Evolutionary conservation across 371 early-diverging fungal species (phyloP).

Genomic region (Lichtheimia ornata): DNA sequence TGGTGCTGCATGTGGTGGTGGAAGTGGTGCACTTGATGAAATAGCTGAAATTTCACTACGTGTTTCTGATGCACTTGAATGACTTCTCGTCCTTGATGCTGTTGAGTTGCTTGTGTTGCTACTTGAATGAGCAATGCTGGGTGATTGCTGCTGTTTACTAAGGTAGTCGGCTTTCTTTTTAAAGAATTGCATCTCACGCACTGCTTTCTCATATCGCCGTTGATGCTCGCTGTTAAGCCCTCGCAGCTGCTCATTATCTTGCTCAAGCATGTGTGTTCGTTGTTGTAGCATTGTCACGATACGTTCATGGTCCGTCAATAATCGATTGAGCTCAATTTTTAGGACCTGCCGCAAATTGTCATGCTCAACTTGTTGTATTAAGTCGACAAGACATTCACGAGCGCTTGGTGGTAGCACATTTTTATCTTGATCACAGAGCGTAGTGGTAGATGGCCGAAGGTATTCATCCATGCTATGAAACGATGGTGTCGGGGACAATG

Average conservation of each 20-base stretch:
- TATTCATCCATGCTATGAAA: constrained; percentile 13
- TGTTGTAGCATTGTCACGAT: constrained; percentile 35
- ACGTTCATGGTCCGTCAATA: constrained; percentile 33
- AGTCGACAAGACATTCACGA: constrained; percentile 16
- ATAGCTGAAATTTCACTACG: not conserved
- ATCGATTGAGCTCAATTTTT: constrained; percentile 26
- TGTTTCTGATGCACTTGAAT: constrained; percentile 2
- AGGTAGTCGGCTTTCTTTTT: constrained; percentile 40
- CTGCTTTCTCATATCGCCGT: constrained; percentile 47
- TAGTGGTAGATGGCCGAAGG: constrained; percentile 9
- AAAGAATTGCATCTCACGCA: constrained; percentile 51
- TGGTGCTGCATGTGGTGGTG: constrained; percentile 12
- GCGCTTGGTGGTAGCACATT: constrained; percentile 12
- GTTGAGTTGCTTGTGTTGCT: not conserved
- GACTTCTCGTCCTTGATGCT: not conserved
- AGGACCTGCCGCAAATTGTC: constrained; percentile 29
- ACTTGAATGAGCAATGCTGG: not conserved
- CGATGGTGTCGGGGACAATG: not conserved
- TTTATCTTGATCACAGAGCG: constrained; percentile 6
- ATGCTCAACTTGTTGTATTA: constrained; percentile 19
- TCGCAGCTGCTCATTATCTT: constrained; percentile 34
- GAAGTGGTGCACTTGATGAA: not conserved
- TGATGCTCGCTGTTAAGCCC: constrained; percentile 21
- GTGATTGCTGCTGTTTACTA: constrained; percentile 11
- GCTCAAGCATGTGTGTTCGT: constrained; percentile 33